Percentiles rank a stretch among this genome's conserved stretches.
phyloP scores from a whole-genome alignment of 345 rosid genomes.

The Pistacia atlantica region DNA sequence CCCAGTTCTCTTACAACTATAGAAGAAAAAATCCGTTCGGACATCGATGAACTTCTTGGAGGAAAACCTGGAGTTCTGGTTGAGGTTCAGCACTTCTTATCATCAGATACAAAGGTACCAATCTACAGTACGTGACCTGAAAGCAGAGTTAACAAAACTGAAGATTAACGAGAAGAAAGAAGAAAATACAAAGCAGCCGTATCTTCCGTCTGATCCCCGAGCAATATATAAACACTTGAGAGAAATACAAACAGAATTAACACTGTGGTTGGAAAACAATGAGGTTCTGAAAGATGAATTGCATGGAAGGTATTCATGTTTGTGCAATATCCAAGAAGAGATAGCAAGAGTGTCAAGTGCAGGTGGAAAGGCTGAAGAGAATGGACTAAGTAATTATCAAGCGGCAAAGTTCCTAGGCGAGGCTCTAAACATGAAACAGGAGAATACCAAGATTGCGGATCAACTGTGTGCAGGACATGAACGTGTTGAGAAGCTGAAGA shows the following conservation, averaged over 20 bases:
- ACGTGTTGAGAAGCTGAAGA: slow-evolving; percentile 44
- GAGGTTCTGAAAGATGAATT: slow-evolving; percentile 69
- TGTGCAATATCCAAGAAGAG: slow-evolving; percentile 69
- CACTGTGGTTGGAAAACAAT: slow-evolving; percentile 79
- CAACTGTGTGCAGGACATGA: slow-evolving; percentile 65
- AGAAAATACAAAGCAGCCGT: slow-evolving; percentile 33
- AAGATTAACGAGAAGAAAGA: slow-evolving; percentile 33
- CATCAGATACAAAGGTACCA: slow-evolving; percentile 80
- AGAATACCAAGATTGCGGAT: slow-evolving; percentile 61
- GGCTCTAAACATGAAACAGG: slow-evolving; percentile 88
- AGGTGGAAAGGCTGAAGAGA: slow-evolving; percentile 29
- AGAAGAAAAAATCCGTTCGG: slow-evolving; percentile 64
- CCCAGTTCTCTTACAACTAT: slow-evolving; percentile 32
- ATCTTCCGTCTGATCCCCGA: slow-evolving; percentile 49
- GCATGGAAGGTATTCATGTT: slow-evolving; percentile 49
- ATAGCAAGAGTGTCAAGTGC: slow-evolving; percentile 46
- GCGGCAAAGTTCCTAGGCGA: slow-evolving; percentile 89
- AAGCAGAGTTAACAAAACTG: slow-evolving; percentile 51
- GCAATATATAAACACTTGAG: slow-evolving; percentile 72
- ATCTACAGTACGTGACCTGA: slow-evolving; percentile 59
- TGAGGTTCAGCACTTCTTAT: slow-evolving; percentile 77
- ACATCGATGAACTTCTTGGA: slow-evolving; percentile 78
- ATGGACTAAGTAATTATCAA: slow-evolving; percentile 54
- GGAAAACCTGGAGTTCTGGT: slow-evolving; percentile 93
- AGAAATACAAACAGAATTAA: slow-evolving; percentile 73